Percentiles rank a stretch among this genome's conserved stretches.
phyloP scores from a whole-genome alignment of 305 asterid genomes.

The Nicotiana rustica region DNA sequence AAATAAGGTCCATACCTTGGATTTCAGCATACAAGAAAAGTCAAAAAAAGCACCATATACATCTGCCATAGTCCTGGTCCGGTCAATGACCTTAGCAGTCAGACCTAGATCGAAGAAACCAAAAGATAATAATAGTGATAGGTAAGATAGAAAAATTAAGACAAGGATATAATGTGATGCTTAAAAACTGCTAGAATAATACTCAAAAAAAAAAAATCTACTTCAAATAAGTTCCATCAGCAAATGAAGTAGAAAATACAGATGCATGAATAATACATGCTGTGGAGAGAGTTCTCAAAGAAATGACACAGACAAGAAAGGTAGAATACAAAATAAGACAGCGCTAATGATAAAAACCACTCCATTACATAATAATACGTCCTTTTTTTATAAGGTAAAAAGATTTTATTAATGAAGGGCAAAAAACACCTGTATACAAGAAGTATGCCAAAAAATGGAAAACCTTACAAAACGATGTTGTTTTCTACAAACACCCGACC shows the following conservation, averaged over 20 bases:
- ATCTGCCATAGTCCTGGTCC: constrained; percentile 75
- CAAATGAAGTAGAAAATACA: neutral
- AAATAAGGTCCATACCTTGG: constrained; percentile 66
- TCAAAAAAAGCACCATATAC: constrained; percentile 88
- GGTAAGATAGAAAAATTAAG: neutral
- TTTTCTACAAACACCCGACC: no score
- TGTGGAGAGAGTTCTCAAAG: constrained; percentile 16
- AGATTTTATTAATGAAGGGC: no score
- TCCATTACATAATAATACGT: no score
- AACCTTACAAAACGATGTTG: no score
- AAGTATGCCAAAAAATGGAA: no score
- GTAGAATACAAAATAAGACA: neutral
- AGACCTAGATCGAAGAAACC: constrained; percentile 63
- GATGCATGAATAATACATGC: constrained; percentile 10
- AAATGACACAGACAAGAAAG: constrained; percentile 2
- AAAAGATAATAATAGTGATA: constrained; percentile 6
- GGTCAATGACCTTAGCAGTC: constrained; percentile 79
- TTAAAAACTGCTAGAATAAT: constrained; percentile 4
- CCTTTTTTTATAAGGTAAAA: no score
- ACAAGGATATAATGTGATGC: neutral
- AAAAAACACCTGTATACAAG: no score
- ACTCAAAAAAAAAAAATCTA: neutral
- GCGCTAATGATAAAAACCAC: neutral
- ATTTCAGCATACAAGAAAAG: constrained; percentile 78
- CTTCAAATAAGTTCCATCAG: neutral